Evolutionary conservation across 2,329 filamentous ascomycete species (phyloP).

Genomic region (Sordariomycetes sp.): DNA sequence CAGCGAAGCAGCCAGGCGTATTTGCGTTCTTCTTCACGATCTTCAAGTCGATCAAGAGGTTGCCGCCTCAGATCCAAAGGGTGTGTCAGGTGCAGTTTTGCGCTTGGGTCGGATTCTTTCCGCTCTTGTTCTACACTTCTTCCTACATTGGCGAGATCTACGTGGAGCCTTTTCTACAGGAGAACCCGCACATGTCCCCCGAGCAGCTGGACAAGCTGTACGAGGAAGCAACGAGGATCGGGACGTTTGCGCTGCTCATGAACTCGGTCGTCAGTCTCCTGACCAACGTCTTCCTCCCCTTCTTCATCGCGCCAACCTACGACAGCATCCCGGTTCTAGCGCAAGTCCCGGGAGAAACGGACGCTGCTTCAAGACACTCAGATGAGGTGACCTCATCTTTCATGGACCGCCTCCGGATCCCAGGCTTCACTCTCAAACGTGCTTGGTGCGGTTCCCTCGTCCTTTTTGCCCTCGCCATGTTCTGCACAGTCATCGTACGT

Average conservation of each 20-base stretch:
- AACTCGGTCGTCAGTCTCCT: conserved; percentile 79
- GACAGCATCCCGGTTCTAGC: conserved; percentile 29
- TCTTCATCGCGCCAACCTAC: conserved; percentile 79
- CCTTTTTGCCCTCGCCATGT: conserved; percentile 76
- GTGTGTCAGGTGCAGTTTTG: conserved; percentile 79
- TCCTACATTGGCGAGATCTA: conserved; percentile 93
- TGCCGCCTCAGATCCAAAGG: conserved; percentile 73
- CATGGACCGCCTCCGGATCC: conserved; percentile 62
- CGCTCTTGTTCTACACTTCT: conserved; percentile 89
- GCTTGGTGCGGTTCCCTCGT: conserved; percentile 81
- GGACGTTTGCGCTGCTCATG: conserved; percentile 80
- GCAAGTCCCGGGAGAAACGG: conserved; percentile 20
- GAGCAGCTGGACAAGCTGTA: conserved; percentile 71
- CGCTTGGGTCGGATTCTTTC: conserved; percentile 94
- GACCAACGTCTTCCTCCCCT: conserved; percentile 75
- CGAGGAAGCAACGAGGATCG: conserved; percentile 76
- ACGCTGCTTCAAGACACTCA: conserved; percentile 15
- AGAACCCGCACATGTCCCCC: conserved; percentile 69
- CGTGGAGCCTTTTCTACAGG: conserved; percentile 68
- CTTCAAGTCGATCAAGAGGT: conserved; percentile 62
- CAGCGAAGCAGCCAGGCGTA: conserved; percentile 54
- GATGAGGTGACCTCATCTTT: conserved; percentile 27
- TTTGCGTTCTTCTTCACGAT: conserved; percentile 73
- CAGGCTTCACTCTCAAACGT: conserved; percentile 75
- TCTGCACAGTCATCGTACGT: conserved; percentile 70